phyloP scores from a whole-genome alignment of 345 rosid genomes.

The Brassica napus region Da-Ae NC_063450.1:53964001-53964500 shows the following conservation, averaged over 20 bases:
- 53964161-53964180: background rate
- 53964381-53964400: constrained; percentile 28
- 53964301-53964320: background rate
- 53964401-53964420: background rate
- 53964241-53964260: background rate
- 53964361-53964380: constrained; percentile 11
- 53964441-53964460: constrained; percentile 27
- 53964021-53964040: background rate
- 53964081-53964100: background rate
- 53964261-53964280: background rate
- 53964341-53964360: background rate
- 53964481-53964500: constrained; percentile 11
- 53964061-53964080: background rate
- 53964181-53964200: background rate
- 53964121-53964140: background rate
- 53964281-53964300: background rate
- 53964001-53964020: background rate
- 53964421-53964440: constrained; percentile 12
- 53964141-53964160: background rate
- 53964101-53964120: background rate
- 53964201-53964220: background rate
- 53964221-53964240: background rate
- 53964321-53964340: constrained; percentile 8
- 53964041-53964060: background rate
- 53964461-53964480: constrained; percentile 17